These are phyloP conservation scores for Cinnamomum chago DNA, from an alignment of 164 flowering plant genomes.

Conservation along the genomic window DNA sequence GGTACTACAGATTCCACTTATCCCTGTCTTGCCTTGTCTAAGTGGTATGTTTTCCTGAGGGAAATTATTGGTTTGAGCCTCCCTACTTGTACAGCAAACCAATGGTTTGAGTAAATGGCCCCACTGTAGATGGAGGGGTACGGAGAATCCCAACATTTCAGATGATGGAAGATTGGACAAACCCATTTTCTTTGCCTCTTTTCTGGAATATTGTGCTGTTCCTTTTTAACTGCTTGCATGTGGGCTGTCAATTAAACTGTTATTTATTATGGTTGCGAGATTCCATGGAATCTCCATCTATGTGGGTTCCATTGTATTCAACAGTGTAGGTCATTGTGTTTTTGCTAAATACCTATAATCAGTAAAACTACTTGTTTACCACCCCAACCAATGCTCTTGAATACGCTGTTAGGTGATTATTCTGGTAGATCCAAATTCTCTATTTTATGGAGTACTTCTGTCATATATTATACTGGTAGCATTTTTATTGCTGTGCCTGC, in stretches of 20 bases:
- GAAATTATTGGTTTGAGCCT: neutral
- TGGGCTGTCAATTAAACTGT: neutral
- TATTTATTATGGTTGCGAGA: neutral
- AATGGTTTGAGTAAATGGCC: neutral
- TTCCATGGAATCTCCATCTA: neutral
- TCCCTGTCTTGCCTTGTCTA: neutral
- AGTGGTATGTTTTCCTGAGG: neutral
- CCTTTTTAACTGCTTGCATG: neutral
- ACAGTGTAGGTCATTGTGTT: neutral
- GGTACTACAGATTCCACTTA: neutral
- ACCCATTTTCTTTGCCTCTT: neutral
- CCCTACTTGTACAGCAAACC: neutral
- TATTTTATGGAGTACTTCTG: neutral
- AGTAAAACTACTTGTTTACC: no score
- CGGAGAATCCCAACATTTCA: no score
- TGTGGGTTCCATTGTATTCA: neutral
- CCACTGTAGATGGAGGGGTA: neutral
- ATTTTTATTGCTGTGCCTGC: slow-evolving; percentile 17
- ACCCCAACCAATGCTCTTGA: no score
- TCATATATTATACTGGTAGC: neutral
- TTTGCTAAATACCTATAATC: no score
- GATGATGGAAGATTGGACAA: neutral
- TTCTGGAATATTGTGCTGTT: neutral
- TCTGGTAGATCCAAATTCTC: no score
- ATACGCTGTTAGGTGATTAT: no score